phyloP scores from a whole-genome alignment of 2,329 filamentous ascomycete species.

The Lizonia empirigonia region DNA sequence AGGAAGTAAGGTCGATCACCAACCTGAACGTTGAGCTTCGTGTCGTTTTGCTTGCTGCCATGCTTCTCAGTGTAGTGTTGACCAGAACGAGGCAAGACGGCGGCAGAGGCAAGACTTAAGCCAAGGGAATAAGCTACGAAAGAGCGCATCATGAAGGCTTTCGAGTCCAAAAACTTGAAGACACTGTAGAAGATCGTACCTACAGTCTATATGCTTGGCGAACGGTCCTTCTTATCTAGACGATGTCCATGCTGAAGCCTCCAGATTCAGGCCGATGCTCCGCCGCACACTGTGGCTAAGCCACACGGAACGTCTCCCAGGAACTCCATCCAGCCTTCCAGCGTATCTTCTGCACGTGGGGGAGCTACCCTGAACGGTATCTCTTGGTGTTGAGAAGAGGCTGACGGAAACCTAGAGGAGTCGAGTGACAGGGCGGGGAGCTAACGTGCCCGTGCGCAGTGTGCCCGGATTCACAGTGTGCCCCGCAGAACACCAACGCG shows the following conservation, averaged over 20 bases:
- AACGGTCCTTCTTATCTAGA: conserved; percentile 32
- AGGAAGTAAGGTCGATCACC: conserved; percentile 47
- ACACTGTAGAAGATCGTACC: conserved; percentile 20
- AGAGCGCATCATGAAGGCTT: conserved; percentile 34
- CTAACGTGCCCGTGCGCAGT: too few relatives aligned
- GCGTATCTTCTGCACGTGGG: conserved; percentile 36
- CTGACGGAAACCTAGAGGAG: conserved; percentile 13
- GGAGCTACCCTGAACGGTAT: conserved; percentile 18
- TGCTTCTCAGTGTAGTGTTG: conserved; percentile 24
- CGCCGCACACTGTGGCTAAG: conserved; percentile 12
- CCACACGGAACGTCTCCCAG: conserved; percentile 19
- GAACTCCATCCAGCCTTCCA: conserved; percentile 23
- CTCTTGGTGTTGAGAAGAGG: conserved; percentile 9
- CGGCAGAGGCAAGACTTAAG: conserved; percentile 36
- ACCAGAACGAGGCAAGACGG: conserved; percentile 27
- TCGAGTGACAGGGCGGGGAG: conserved; percentile 8
- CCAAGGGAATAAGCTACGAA: conserved; percentile 36
- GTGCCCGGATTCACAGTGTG: too few relatives aligned
- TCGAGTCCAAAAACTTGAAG: conserved; percentile 5
- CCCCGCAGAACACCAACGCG: too few relatives aligned
- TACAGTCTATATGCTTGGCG: conserved; percentile 20
- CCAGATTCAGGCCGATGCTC: conserved; percentile 15
- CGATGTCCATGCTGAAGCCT: conserved; percentile 4
- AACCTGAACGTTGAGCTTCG: conserved; percentile 42
- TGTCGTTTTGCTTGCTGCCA: conserved; percentile 16